Evolutionary conservation across 805 yeast genomes (phyloP).

Genomic region (Diddensiella caesifluorescens): DNA sequence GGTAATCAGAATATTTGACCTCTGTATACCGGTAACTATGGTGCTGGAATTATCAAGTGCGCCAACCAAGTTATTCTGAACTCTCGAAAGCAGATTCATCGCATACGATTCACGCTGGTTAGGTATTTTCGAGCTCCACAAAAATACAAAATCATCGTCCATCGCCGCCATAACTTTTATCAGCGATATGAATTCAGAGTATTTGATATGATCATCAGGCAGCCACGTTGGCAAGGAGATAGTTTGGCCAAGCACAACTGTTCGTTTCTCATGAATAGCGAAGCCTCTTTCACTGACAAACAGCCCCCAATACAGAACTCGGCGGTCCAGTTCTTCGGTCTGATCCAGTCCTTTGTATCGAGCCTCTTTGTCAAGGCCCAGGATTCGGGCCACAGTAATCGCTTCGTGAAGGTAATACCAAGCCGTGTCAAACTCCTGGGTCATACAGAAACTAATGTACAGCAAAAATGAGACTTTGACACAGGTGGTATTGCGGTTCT

Average conservation of each 20-base stretch:
- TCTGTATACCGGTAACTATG: constrained; percentile 8
- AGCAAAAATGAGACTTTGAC: constrained; percentile 8
- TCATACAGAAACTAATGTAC: constrained; percentile 8
- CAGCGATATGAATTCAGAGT: constrained; percentile 6
- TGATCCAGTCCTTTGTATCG: constrained; percentile 3
- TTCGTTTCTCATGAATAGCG: constrained; percentile 10
- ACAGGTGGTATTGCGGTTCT: background rate
- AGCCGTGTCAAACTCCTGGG: constrained; percentile 10
- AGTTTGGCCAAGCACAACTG: constrained; percentile 1
- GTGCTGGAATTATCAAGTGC: constrained; percentile 4
- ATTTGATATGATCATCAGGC: background rate
- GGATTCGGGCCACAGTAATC: constrained; percentile 2
- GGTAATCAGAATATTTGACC: constrained; percentile 10
- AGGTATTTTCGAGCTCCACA: constrained; percentile 1
- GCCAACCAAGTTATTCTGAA: constrained; percentile 1
- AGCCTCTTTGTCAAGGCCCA: constrained; percentile 7
- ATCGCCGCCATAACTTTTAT: constrained; percentile 9
- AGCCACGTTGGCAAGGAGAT: constrained; percentile 2
- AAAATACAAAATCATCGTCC: constrained; percentile 9
- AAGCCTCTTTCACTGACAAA: constrained; percentile 14
- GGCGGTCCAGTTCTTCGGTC: constrained; percentile 5
- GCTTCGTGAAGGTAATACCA: constrained; percentile 11
- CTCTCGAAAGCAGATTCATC: background rate
- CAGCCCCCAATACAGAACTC: constrained; percentile 12
- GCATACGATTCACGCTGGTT: background rate